Base-by-base conservation (phyloP, 805 yeast genomes). In the Sugiyamaella floridensis region DNA sequence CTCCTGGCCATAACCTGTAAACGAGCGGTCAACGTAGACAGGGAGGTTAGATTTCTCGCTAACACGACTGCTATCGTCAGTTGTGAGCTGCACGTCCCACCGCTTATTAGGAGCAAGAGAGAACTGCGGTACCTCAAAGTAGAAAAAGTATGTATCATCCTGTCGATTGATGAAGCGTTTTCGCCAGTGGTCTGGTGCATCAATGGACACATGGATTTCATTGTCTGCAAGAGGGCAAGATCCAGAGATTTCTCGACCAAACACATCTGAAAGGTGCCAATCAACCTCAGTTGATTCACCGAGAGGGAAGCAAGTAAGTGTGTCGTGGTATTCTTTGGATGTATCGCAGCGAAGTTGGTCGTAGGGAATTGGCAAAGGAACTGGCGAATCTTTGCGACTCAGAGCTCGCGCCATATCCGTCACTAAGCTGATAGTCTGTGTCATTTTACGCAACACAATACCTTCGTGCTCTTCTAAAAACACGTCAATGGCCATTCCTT, bases 1-100 rank as follows among this genome's bases (percentile, higher is more conserved):
- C 63, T 89, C 97, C 65, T 86, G 95, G 1, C 96, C 89, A 63
- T 84, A 85, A 0, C 98, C 97, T 0, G 96, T 88, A 50, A 92
- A 76, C 0, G 97, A 86, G 55, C 99, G 78, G 18, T 93, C 84
- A 0, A 85, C 95, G 51, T 65, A 67, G 2, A 93, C 71, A 1
- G 93, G 93, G 0, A 89, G 88, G 1, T 63, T 57, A 1, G 63
- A 67, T 0, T 73, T 56, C 0, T 73, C 71, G 1, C 67, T 61
- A 2, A 79, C 75, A 1, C 65, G 55, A 0, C 74, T 60, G 8
- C 86, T 76, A 55, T 83, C 71, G 0, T 63, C 57, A 0, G 89
- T 69, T 2, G 57, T 57, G 57, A 81, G 71, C 5, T 54, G 57
- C 46, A 81, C 49, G 55, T 81, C 65, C 40, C 41, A 20, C 15